Percentiles rank a stretch among this genome's conserved stretches.
phyloP scores from a whole-genome alignment of 148 eudicot species.

The Rhododendron simsii region DNA sequence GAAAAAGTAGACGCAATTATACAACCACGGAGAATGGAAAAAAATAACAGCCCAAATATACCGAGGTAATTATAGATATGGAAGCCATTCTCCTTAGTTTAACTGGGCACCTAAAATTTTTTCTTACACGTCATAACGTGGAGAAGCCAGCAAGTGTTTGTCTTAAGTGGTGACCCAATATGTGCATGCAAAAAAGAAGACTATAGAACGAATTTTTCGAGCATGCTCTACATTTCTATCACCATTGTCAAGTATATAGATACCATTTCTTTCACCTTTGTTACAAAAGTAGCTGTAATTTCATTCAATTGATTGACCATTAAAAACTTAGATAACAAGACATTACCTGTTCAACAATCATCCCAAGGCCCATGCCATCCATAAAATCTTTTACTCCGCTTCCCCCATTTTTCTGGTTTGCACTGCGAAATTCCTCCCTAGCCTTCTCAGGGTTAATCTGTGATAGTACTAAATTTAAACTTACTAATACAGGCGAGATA shows the following conservation, averaged over 20 bases:
- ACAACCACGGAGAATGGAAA: background rate
- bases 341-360: conserved; percentile 82
- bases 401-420: conserved; percentile 61
- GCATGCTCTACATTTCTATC: background rate
- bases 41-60: background rate
- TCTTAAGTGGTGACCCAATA: background rate
- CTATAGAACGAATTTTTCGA: background rate
- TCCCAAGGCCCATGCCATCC: conserved; percentile 98
- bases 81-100: background rate
- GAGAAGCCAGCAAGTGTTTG: background rate
- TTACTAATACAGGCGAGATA: conserved; percentile 12
- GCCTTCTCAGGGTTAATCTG: conserved; percentile 97
- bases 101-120: background rate
- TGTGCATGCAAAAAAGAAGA: background rate
- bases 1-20: background rate
- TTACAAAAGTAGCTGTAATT: background rate
- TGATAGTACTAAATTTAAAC: conserved; percentile 19
- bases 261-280: background rate
- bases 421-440: conserved; percentile 81
- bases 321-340: background rate
- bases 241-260: background rate
- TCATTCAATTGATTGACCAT: background rate
- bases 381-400: conserved; percentile 85
- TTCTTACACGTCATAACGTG: background rate
- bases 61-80: background rate